Evolutionary conservation across 1,284 basidiomycete species (phyloP).

Genomic region (Apiotrichum domesticum): DNA sequence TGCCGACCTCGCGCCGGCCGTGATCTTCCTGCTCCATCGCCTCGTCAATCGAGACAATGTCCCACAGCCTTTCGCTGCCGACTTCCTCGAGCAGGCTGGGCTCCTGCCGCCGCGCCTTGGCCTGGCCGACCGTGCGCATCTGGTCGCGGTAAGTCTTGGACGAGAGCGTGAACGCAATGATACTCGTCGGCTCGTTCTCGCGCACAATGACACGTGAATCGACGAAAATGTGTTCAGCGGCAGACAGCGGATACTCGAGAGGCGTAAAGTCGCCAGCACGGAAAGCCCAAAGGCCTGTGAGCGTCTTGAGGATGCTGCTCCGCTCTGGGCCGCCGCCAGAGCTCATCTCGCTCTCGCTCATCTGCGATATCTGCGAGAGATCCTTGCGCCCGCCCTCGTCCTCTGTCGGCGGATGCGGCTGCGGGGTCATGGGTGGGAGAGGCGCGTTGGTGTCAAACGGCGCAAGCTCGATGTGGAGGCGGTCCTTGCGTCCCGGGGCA

Average conservation of each 20-base stretch:
- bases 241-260: slow-evolving; percentile 53
- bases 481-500: slow-evolving; percentile 18
- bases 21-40: slow-evolving; percentile 36
- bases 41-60: slow-evolving; percentile 61
- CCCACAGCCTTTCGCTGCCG: slow-evolving; percentile 53
- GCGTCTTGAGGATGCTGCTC: slow-evolving; percentile 73
- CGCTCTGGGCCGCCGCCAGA: slow-evolving; percentile 55
- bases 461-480: slow-evolving; percentile 45
- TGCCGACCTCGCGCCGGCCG: slow-evolving; percentile 29
- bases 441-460: slow-evolving; percentile 47
- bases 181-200: slow-evolving; percentile 96
- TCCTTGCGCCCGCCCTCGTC: slow-evolving; percentile 21
- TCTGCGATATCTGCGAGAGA: slow-evolving; percentile 34
- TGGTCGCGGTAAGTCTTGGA: slow-evolving; percentile 84
- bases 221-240: slow-evolving; percentile 79
- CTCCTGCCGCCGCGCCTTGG: slow-evolving; percentile 10
- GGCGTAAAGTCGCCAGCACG: slow-evolving; percentile 53
- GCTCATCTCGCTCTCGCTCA: slow-evolving; percentile 49
- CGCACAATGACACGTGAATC: slow-evolving; percentile 93
- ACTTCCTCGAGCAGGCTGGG: slow-evolving; percentile 11
- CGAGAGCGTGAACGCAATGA: slow-evolving; percentile 92
- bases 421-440: slow-evolving; percentile 41
- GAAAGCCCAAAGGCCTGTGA: slow-evolving; percentile 75
- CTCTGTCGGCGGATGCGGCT: slow-evolving; percentile 18
- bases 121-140: slow-evolving; percentile 59